A percentile compares a stretch with the other conserved stretches of the same genome.
These are phyloP conservation scores for Nematocida displodere DNA, from an alignment of 371 early-diverging fungal genomes.

Conservation along the genomic window DNA sequence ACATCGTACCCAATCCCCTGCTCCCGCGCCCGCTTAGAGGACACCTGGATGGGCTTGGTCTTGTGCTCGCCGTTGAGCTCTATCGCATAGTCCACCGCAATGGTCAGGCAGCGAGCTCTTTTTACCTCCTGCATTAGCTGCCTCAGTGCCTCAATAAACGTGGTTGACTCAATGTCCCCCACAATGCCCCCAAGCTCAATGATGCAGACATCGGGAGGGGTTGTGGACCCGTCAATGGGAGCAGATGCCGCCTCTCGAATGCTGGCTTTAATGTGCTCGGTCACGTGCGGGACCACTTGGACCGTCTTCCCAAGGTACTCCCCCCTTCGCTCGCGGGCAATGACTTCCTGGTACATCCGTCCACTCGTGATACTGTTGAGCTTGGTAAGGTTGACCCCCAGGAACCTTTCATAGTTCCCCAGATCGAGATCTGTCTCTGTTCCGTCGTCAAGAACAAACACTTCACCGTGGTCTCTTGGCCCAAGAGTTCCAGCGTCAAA, in stretches of 20 bases:
- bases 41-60: constrained; percentile 93
- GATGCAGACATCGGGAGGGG: constrained; percentile 82
- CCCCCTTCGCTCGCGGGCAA: constrained; percentile 82
- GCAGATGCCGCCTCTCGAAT: constrained; percentile 76
- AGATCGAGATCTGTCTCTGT: constrained; percentile 96
- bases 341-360: constrained; percentile 86
- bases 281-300: constrained; percentile 92
- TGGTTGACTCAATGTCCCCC: constrained; percentile 93
- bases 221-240: constrained; percentile 68
- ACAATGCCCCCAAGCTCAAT: constrained; percentile 97
- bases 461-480: constrained; percentile 92
- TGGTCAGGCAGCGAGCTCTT: constrained; percentile 85
- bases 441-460: constrained; percentile 95
- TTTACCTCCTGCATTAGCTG: constrained; percentile 95
- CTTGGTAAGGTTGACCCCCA: constrained; percentile 79
- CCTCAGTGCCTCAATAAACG: constrained; percentile 93
- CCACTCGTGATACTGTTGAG: constrained; percentile 97
- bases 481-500: constrained; percentile 92
- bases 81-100: constrained; percentile 90
- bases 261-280: constrained; percentile 91
- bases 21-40: constrained; percentile 83
- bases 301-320: constrained; percentile 96
- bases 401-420: constrained; percentile 96
- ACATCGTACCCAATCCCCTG: constrained; percentile 89
- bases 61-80: constrained; percentile 95